Evolutionary conservation across 2,329 filamentous ascomycete species (phyloP).

Genomic region (Dactylellina haptotyla): DNA sequence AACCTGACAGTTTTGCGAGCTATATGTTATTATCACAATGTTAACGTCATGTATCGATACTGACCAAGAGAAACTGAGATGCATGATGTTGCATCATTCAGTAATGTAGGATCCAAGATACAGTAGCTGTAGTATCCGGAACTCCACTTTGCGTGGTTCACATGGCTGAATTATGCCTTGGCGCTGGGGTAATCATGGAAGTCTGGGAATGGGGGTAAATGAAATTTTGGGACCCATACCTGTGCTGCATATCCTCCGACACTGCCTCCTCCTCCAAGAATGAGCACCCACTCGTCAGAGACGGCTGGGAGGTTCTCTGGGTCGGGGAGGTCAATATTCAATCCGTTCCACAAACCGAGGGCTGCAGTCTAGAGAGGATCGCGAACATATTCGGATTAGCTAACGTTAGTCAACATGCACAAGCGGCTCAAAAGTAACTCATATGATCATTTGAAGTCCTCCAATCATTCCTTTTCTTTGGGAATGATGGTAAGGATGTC

Average conservation of each 20-base stretch:
- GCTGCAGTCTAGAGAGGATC: slow-evolving; percentile 38
- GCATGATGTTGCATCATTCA: no score
- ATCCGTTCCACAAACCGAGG: slow-evolving; percentile 33
- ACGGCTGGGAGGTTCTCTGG: slow-evolving; percentile 39
- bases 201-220: background rate
- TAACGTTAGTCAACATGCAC: slow-evolving; percentile 11
- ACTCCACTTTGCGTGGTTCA: background rate
- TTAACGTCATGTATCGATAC: background rate
- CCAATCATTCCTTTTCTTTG: background rate
- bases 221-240: slow-evolving; percentile 18
- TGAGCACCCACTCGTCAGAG: slow-evolving; percentile 48
- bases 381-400: slow-evolving; percentile 1
- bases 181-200: background rate
- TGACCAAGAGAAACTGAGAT: background rate
- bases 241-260: slow-evolving; percentile 46
- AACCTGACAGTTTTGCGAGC: slow-evolving; percentile 47
- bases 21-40: slow-evolving; percentile 2
- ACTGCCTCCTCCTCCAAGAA: slow-evolving; percentile 45
- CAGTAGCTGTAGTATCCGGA: no score
- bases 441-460: slow-evolving; percentile 18
- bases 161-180: background rate
- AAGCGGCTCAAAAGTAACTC: slow-evolving; percentile 26
- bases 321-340: slow-evolving; percentile 37
- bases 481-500: background rate
- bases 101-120: no score